Conservation (phyloP, 768 basidiomycete genomes). For the Pluteus cervinus region DNA sequence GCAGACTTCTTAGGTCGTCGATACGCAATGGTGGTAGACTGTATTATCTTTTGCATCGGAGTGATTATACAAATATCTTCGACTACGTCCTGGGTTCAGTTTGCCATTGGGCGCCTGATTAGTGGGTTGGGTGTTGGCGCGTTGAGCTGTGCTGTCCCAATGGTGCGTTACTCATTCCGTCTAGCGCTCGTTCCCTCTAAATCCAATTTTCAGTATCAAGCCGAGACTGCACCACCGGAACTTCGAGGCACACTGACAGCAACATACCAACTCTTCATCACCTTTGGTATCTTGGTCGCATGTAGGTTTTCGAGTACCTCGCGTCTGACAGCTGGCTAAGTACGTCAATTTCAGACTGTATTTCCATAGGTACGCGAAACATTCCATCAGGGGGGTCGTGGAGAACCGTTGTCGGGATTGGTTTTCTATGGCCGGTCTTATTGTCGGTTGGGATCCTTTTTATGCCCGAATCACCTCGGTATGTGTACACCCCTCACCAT, state of each 20-base stretch:
- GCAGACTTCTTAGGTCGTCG: constrained; percentile 64
- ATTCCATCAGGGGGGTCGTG: constrained; percentile 45
- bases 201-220: constrained; percentile 44
- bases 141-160: constrained; percentile 61
- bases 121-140: constrained; percentile 66
- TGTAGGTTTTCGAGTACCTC: too few species aligned
- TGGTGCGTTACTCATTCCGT: constrained; percentile 26
- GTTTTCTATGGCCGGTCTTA: constrained; percentile 56
- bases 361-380: constrained; percentile 60
- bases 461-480: constrained; percentile 64
- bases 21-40: constrained; percentile 60
- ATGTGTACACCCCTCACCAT: constrained; percentile 6
- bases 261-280: constrained; percentile 61
- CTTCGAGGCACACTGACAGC: constrained; percentile 66
- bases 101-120: constrained; percentile 60
- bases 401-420: constrained; percentile 57
- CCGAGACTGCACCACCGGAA: constrained; percentile 66
- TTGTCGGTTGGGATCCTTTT: constrained; percentile 60
- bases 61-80: constrained; percentile 55
- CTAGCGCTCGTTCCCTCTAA: constrained; percentile 4
- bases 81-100: constrained; percentile 53
- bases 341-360: constrained; percentile 37
- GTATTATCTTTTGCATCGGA: constrained; percentile 50
- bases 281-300: constrained; percentile 63
- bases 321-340: constrained; percentile 1